Conservation (phyloP, 2,329 filamentous ascomycete genomes). For the Raffaelea albimanens region DNA sequence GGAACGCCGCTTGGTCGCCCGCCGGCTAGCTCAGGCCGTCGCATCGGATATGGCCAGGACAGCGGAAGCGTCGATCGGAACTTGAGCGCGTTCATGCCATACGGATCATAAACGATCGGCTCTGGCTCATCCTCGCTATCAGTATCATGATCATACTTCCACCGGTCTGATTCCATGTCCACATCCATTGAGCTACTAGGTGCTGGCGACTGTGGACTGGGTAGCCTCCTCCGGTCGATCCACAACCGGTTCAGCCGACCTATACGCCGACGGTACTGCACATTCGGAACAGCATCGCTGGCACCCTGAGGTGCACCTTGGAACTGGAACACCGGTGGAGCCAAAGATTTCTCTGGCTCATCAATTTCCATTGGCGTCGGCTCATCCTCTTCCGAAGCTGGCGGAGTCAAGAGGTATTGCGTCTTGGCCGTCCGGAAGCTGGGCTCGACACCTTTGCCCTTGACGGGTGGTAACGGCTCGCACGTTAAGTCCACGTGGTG, state of each 20-base stretch:
- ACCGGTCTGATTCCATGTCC: constrained; percentile 51
- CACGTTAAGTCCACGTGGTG: constrained; percentile 82
- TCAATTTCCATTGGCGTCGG: constrained; percentile 42
- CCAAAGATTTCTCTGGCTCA: constrained; percentile 21
- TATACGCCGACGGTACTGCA: constrained; percentile 72
- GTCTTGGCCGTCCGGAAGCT: constrained; percentile 65
- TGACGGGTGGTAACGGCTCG: constrained; percentile 71
- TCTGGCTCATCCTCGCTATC: constrained; percentile 72
- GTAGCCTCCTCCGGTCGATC: constrained; percentile 74
- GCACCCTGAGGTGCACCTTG: constrained; percentile 27
- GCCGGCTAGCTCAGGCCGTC: constrained; percentile 5
- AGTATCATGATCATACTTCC: constrained; percentile 83
- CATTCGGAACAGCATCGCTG: constrained; percentile 22
- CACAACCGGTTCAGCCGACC: constrained; percentile 78
- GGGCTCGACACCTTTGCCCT: constrained; percentile 50
- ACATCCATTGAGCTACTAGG: constrained; percentile 3
- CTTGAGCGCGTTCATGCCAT: constrained; percentile 47
- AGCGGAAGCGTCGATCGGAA: constrained; percentile 52
- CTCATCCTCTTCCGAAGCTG: constrained; percentile 37
- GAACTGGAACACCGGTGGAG: constrained; percentile 34
- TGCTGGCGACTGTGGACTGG: constrained; percentile 25
- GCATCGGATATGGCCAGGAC: constrained; percentile 16
- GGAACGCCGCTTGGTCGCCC: constrained; percentile 1
- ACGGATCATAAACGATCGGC: constrained; percentile 67
- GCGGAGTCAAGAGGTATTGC: constrained; percentile 59